Conservation (phyloP, 345 rosid genomes). For the Brassica napus region DNA sequence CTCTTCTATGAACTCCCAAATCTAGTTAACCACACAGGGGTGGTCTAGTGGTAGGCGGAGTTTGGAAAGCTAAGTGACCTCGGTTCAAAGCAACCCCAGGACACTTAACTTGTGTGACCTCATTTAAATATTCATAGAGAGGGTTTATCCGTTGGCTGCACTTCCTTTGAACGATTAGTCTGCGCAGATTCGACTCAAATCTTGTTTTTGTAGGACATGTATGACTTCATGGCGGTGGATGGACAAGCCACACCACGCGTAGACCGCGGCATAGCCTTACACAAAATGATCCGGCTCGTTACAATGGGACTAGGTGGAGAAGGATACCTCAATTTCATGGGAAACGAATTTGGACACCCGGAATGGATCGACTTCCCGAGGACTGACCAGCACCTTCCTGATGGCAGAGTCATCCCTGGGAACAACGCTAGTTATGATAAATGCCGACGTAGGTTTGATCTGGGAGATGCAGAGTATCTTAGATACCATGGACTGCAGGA, state of each 20-base stretch:
- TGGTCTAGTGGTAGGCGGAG: too few species aligned
- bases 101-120: too few species aligned
- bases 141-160: too few species aligned
- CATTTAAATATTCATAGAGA: too few species aligned
- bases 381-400: slow-evolving; percentile 76
- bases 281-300: slow-evolving; percentile 93
- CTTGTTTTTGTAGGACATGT: slow-evolving; percentile 71
- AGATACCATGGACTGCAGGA: slow-evolving; percentile 85
- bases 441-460: slow-evolving; percentile 94
- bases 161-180: too few species aligned
- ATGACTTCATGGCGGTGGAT: slow-evolving; percentile 91
- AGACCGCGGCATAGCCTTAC: slow-evolving; percentile 96
- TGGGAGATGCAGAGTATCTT: slow-evolving; percentile 82
- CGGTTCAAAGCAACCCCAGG: too few species aligned
- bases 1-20: too few species aligned
- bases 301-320: slow-evolving; percentile 98
- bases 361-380: slow-evolving; percentile 99
- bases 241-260: slow-evolving; percentile 71
- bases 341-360: slow-evolving; percentile 99
- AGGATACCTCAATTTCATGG: slow-evolving; percentile 98
- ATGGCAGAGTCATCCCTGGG: slow-evolving; percentile 65
- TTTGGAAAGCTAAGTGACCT: too few species aligned
- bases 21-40: too few species aligned
- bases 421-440: slow-evolving; percentile 81
- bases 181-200: too few species aligned